phyloP scores from a whole-genome alignment of 192 early-diverging fungal genomes.

The Pilobolus umbonatus region DNA sequence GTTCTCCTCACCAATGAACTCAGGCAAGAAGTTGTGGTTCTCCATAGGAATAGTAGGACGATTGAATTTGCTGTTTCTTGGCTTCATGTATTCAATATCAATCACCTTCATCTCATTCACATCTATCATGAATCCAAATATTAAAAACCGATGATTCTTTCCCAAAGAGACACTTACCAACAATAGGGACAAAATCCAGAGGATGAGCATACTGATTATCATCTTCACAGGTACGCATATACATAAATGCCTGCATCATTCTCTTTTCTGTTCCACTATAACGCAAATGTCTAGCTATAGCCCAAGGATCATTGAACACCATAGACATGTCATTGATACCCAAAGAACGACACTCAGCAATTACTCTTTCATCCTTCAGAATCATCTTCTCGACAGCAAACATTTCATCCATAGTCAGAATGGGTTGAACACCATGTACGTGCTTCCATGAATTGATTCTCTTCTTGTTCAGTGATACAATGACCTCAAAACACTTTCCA shows the following conservation, averaged over 20 bases:
- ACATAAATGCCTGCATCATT: conserved; percentile 35
- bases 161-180: conserved; percentile 22
- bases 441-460: conserved; percentile 19
- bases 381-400: conserved; percentile 32
- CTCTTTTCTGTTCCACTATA: conserved; percentile 20
- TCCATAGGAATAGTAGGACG: conserved; percentile 35
- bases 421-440: conserved; percentile 36
- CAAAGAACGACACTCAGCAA: conserved; percentile 31
- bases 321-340: conserved; percentile 35
- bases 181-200: conserved; percentile 37
- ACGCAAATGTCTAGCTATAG: conserved; percentile 27
- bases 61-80: conserved; percentile 29
- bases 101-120: conserved; percentile 29
- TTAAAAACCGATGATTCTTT: background rate
- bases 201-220: conserved; percentile 42
- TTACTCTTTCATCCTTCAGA: conserved; percentile 21
- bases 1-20: conserved; percentile 34
- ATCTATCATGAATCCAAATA: conserved; percentile 18
- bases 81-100: conserved; percentile 33
- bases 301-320: conserved; percentile 37
- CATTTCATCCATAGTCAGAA: conserved; percentile 37
- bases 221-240: conserved; percentile 35
- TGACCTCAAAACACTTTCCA: conserved; percentile 23
- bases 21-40: conserved; percentile 36
- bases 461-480: conserved; percentile 23